Conservation (phyloP, 2,329 filamentous ascomycete genomes). For the Beauveria sp. region DNA sequence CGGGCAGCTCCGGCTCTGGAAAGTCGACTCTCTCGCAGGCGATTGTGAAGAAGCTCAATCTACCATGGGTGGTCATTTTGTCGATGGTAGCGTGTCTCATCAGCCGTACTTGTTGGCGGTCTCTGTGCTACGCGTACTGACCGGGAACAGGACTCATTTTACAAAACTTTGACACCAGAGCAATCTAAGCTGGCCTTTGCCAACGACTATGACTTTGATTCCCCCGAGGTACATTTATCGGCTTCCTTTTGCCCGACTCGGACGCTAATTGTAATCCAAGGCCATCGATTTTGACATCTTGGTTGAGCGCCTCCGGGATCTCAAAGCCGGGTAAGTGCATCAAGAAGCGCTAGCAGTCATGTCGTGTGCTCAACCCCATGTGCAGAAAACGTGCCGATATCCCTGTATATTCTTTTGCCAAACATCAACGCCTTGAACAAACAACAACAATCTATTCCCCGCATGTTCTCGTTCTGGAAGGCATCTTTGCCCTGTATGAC, state of each 20-base stretch:
- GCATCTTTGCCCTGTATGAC: slow-evolving; percentile 92
- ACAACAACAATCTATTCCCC: slow-evolving; percentile 93
- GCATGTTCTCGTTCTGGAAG: slow-evolving; percentile 90
- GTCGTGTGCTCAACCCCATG: slow-evolving; percentile 11
- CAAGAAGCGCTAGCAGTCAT: not conserved
- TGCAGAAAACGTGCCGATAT: slow-evolving; percentile 78
- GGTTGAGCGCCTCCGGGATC: slow-evolving; percentile 68
- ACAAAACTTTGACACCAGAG: slow-evolving; percentile 77
- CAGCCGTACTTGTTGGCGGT: not conserved
- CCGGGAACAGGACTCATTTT: slow-evolving; percentile 81
- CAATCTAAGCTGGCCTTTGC: slow-evolving; percentile 72
- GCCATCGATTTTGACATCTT: slow-evolving; percentile 92
- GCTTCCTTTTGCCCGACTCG: not conserved
- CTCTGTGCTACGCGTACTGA: not conserved
- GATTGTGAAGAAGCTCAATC: slow-evolving; percentile 79
- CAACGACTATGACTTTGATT: slow-evolving; percentile 95
- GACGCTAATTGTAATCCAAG: slow-evolving; percentile 20
- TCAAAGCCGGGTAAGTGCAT: slow-evolving; percentile 78
- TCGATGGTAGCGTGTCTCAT: slow-evolving; percentile 63
- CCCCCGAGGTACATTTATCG: slow-evolving; percentile 55
- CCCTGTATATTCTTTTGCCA: slow-evolving; percentile 89
- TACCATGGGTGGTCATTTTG: slow-evolving; percentile 96
- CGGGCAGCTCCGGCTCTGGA: slow-evolving; percentile 86
- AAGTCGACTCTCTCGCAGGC: slow-evolving; percentile 92
- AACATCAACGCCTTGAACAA: slow-evolving; percentile 71